phyloP scores from a whole-genome alignment of 306 rosid genomes.

The Quercus glauca region DNA sequence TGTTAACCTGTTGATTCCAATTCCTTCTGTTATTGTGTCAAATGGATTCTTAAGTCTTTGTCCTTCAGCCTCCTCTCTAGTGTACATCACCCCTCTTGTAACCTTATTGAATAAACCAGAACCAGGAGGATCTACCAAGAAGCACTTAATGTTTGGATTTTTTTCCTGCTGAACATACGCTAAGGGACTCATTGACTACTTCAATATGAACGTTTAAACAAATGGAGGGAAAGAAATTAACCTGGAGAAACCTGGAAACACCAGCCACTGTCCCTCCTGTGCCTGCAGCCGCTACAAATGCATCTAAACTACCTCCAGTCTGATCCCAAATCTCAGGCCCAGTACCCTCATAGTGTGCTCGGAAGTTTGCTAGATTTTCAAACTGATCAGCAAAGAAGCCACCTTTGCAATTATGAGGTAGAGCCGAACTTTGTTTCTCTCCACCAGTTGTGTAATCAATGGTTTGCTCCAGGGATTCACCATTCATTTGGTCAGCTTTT shows the following conservation, averaged over 20 bases:
- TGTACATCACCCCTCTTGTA: conserved; percentile 89
- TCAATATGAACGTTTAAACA: conserved; percentile 3
- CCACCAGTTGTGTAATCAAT: conserved; percentile 40
- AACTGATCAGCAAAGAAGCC: conserved; percentile 97
- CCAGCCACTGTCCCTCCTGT: conserved; percentile 97
- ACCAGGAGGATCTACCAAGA: conserved; percentile 88
- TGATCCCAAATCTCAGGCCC: conserved; percentile 98
- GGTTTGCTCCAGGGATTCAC: conserved; percentile 20
- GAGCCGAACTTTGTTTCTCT: conserved; percentile 23
- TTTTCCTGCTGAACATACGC: conserved; percentile 56
- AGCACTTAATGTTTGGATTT: conserved; percentile 71
- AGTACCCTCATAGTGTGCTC: conserved; percentile 81
- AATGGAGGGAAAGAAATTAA: conserved; percentile 6
- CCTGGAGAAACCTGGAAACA: conserved; percentile 67
- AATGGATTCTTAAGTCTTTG: too few relatives aligned
- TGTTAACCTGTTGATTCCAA: too few relatives aligned
- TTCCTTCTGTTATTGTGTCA: too few relatives aligned
- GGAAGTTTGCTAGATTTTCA: conserved; percentile 83
- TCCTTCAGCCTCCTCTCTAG: conserved; percentile 14
- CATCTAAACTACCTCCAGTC: conserved; percentile 64
- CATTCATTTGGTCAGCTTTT: conserved; percentile 30
- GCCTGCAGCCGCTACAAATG: conserved; percentile 88
- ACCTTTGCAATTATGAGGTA: conserved; percentile 50
- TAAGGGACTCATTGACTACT: conserved; percentile 7
- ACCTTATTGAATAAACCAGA: conserved; percentile 88